These are phyloP conservation scores for Sparassis latifolia DNA, from an alignment of 1,284 basidiomycete species.

Conservation along the genomic window DNA sequence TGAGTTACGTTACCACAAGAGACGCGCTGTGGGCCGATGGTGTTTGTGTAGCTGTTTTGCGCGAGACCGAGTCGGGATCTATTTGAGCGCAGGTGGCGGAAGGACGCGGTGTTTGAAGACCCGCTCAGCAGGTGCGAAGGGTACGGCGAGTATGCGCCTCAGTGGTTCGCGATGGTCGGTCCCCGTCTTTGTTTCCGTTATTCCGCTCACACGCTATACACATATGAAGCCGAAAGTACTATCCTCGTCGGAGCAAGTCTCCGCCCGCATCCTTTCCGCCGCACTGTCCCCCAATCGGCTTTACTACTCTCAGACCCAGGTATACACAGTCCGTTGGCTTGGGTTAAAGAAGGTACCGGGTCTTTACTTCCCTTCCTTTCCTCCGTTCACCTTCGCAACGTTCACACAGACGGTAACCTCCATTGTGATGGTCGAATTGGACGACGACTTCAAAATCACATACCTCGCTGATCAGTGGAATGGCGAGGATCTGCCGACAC, in stretches of 20 bases:
- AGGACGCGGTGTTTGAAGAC: conserved; percentile 58
- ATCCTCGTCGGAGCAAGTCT: conserved; percentile 42
- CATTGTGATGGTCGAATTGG: conserved; percentile 57
- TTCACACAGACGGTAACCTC: conserved; percentile 39
- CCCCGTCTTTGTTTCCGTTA: background rate
- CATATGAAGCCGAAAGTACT: conserved; percentile 47
- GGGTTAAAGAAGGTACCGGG: conserved; percentile 44
- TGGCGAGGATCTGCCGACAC: conserved; percentile 45
- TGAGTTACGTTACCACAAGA: conserved; percentile 11
- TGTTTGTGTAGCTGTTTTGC: conserved; percentile 40
- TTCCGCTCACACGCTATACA: background rate
- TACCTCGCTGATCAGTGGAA: conserved; percentile 58
- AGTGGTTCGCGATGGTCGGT: conserved; percentile 60
- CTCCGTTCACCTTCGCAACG: background rate
- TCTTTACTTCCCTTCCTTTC: background rate
- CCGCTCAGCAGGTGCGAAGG: conserved; percentile 46
- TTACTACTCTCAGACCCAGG: conserved; percentile 55
- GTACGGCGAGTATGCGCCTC: conserved; percentile 30
- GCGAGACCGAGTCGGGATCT: conserved; percentile 50
- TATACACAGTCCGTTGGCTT: conserved; percentile 49
- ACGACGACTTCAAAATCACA: conserved; percentile 54
- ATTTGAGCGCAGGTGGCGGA: conserved; percentile 51
- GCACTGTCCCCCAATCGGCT: conserved; percentile 48
- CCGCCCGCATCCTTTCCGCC: conserved; percentile 50
- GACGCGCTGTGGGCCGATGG: background rate